These are phyloP conservation scores for Avena atlantica DNA, from an alignment of 176 grass and related monocot species.

Conservation along the genomic window DNA sequence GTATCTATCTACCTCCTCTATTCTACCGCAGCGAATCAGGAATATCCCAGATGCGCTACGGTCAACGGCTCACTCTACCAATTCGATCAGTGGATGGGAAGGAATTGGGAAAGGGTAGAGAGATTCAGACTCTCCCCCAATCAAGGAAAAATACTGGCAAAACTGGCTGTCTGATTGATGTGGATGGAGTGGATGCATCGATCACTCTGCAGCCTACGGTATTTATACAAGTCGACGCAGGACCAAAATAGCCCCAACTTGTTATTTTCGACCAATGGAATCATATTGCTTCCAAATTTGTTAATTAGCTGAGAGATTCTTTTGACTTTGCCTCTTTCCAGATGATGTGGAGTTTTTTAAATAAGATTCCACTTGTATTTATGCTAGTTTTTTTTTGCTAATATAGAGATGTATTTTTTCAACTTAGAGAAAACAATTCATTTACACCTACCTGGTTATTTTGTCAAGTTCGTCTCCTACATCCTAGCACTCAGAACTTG, in stretches of 20 bases:
- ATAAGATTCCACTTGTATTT: neutral
- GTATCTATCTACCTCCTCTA: neutral
- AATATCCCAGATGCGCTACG: neutral
- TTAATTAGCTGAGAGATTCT: neutral
- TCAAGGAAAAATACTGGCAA: neutral
- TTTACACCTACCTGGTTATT: neutral
- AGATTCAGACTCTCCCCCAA: constrained; percentile 30
- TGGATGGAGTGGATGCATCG: constrained; percentile 11
- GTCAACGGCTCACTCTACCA: constrained; percentile 23
- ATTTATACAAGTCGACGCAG: constrained; percentile 8
- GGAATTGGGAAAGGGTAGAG: neutral
- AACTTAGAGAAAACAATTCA: neutral
- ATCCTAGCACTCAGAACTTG: neutral
- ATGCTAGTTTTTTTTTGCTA: neutral
- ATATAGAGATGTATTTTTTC: neutral
- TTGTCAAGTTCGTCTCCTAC: neutral
- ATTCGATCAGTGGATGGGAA: constrained; percentile 7
- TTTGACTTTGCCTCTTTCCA: constrained; percentile 1
- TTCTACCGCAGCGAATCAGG: neutral
- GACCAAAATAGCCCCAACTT: neutral
- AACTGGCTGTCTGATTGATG: neutral
- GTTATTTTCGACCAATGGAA: neutral
- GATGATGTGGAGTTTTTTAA: neutral
- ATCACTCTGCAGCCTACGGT: neutral
- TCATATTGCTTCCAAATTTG: constrained; percentile 3